Evolutionary conservation across 192 early-diverging fungal species (phyloP), one percentile per base, ranked within the genome.

Genomic region (Coemansia sp.): DNA sequence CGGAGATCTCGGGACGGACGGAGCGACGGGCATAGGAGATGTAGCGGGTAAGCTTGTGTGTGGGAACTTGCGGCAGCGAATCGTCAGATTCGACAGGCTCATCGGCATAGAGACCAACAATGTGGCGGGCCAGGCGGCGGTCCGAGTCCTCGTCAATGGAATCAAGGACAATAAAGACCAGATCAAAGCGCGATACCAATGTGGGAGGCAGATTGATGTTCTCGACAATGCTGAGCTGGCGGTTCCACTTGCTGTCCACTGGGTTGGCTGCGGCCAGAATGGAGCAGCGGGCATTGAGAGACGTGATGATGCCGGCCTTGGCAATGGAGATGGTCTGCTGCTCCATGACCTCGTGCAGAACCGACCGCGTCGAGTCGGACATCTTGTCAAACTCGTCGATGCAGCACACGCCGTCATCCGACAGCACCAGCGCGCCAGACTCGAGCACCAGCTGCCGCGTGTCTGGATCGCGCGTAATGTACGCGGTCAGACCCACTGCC

Each of bases 351-450:
- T 98, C 96, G 80, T 98, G 96, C 56, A 98, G 74, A 6, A 95
- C 90, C 3, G 93, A 91, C 9, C 94, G 85, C 8, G 93, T 93
- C 9, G 90, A 68, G 49, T 98, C 96, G 6, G 88, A 89, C 93
- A 98, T 98, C 69, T 97, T 98, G 80, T 97, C 96, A 83, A 98
- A 98, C 76, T 98, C 96, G 74, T 98, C 96, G 63, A 98, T 98
- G 65, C 91, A 93, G 60, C 96, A 98, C 10, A 98, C 79, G 56
- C 96, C 96, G 44, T 92, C 93, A 75, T 98, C 96, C 60, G 87
- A 88, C 34, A 98, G 80, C 9, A 98, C 96, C 36, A 98, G 71
- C 1, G 96, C 96, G 77, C 96, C 96, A 64, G 92, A 93, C 71
- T 98, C 96, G 36, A 97, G 80, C 18, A 97, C 94, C 40, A 98